These are phyloP conservation scores for Vanrija sp. DNA, from an alignment of 1,284 basidiomycete genomes.

Conservation along the genomic window DNA sequence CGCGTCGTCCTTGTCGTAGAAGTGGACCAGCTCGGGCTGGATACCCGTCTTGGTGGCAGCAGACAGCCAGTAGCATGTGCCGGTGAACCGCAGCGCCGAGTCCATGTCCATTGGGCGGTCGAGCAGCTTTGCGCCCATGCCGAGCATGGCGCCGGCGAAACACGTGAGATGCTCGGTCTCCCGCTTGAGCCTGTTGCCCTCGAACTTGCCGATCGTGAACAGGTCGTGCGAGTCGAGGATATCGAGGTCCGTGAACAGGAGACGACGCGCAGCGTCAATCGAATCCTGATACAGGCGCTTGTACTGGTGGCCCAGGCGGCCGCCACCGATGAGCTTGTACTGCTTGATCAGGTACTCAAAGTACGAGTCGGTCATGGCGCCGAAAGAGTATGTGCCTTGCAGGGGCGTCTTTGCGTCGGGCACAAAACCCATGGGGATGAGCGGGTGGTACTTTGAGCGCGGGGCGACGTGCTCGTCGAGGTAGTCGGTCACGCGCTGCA, in stretches of 20 bases:
- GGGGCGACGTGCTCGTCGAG: slow-evolving; percentile 50
- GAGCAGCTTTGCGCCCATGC: slow-evolving; percentile 53
- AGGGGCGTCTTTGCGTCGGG: slow-evolving; percentile 29
- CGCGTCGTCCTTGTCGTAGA: slow-evolving; percentile 32
- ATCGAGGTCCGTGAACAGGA: slow-evolving; percentile 48
- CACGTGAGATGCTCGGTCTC: slow-evolving; percentile 49
- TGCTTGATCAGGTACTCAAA: slow-evolving; percentile 58
- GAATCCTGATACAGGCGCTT: slow-evolving; percentile 51
- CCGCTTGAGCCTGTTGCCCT: slow-evolving; percentile 23
- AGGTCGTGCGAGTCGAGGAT: slow-evolving; percentile 48
- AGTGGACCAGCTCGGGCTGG: slow-evolving; percentile 48
- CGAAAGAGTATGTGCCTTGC: slow-evolving; percentile 46
- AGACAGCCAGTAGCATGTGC: slow-evolving; percentile 55
- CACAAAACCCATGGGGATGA: slow-evolving; percentile 47
- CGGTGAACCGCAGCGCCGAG: slow-evolving; percentile 49
- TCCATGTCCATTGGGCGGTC: slow-evolving; percentile 49
- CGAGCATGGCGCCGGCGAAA: slow-evolving; percentile 57
- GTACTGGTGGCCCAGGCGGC: slow-evolving; percentile 47
- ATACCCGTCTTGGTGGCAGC: slow-evolving; percentile 47
- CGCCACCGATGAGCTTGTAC: slow-evolving; percentile 52
- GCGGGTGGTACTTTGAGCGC: slow-evolving; percentile 25
- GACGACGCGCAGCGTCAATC: slow-evolving; percentile 50
- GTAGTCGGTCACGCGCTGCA: slow-evolving; percentile 54
- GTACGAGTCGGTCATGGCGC: slow-evolving; percentile 52
- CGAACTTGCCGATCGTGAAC: slow-evolving; percentile 46